phyloP scores from a whole-genome alignment of 2,329 filamentous ascomycete genomes.

The Myriosclerotinia scirpicola region DNA sequence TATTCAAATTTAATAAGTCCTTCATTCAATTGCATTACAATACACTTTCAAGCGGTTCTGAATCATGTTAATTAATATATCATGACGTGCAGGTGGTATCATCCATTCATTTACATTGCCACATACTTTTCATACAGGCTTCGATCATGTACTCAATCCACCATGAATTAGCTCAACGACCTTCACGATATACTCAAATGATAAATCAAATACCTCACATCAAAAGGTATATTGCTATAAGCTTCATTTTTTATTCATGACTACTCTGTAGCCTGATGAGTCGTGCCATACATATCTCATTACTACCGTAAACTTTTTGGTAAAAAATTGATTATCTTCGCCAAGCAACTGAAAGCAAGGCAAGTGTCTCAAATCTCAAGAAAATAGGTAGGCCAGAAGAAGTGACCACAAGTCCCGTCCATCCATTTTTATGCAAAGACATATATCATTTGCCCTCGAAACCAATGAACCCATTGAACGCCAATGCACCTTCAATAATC shows the following conservation, averaged over 20 bases:
- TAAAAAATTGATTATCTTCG: constrained; percentile 21
- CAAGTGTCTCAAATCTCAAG: constrained; percentile 14
- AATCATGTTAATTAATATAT: neutral
- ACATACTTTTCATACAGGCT: neutral
- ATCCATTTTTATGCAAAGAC: constrained; percentile 26
- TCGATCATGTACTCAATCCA: neutral
- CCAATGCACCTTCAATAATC: constrained; percentile 26
- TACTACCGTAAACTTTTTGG: constrained; percentile 14
- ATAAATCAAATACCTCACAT: neutral
- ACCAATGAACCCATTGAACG: constrained; percentile 25
- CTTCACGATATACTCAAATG: neutral
- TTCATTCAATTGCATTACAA: neutral
- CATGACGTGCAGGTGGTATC: too few species aligned
- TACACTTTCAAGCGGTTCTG: neutral
- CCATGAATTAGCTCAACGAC: neutral
- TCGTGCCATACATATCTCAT: constrained; percentile 21
- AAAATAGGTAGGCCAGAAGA: constrained; percentile 22
- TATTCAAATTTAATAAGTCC: neutral
- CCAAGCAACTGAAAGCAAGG: constrained; percentile 14
- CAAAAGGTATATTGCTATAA: constrained; percentile 11
- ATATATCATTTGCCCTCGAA: constrained; percentile 23
- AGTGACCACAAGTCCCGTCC: constrained; percentile 19
- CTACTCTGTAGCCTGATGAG: constrained; percentile 16
- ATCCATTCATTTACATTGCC: too few species aligned
- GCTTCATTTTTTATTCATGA: constrained; percentile 18